Base-by-base conservation (phyloP, 2,329 filamentous ascomycete genomes). In the Colletotrichum sp. region DNA sequence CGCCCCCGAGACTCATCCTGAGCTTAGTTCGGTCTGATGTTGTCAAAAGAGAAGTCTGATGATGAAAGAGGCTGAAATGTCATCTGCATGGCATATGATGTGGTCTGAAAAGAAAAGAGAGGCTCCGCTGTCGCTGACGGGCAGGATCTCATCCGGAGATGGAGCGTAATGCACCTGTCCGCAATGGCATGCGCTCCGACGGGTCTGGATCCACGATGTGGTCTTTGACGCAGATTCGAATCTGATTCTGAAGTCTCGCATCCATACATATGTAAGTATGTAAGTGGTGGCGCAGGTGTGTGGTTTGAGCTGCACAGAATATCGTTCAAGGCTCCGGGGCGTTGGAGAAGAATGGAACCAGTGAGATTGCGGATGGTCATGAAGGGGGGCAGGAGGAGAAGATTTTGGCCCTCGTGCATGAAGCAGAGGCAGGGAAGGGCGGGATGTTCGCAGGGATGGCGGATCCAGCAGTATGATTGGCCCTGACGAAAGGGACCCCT, bases 391-490 rank as follows among this genome's bases (percentile, higher is more conserved):
- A 52, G 24, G 56, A 71, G 61, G 60, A 73, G 70, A 60, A 58
- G 73, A 68, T 73, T 73, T 73, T 52, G 73, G 48, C 70, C 65
- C 28, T 43, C 18, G 48, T 75, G 62, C 73, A 75, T 65, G 58
- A 73, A 75, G 73, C 64, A 72, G 64, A 73, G 73, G 58, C 73
- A 75, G 64, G 73, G 70, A 73, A 69, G 18, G 21, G 18, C 73
- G 70, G 70, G 73, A 75, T 73, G 70, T 64, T 64, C 73, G 70
- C 70, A 75, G 70, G 73, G 73, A 75, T 75, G 38, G 58, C 26
- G 34, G 48, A 16, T 58, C 65, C 48, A 4, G 13, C 15, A 9
- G 34, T n/a, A n/a, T 75, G 70, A 75, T 73, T 75, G 73, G 73
- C 32, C 28, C 26, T 5, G 26, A 43, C 6, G 16, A 28, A 24